phyloP scores from a whole-genome alignment of 352 stramenopile genomes.

The Globisporangium sylvaticum region DNA sequence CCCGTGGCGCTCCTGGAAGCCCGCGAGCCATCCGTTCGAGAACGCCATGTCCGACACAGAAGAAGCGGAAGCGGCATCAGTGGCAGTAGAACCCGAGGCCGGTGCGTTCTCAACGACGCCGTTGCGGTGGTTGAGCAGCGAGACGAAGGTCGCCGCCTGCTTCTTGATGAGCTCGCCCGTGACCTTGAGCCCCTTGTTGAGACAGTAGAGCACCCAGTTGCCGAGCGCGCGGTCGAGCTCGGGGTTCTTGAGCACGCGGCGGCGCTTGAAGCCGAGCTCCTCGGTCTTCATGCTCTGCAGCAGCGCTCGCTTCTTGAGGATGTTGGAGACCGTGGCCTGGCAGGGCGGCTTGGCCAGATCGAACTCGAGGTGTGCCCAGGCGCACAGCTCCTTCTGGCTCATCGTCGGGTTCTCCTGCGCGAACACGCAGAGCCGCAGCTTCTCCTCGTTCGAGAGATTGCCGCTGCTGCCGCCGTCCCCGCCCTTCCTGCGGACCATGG shows the following conservation, averaged over 20 bases:
- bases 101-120: too few relatives aligned
- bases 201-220: conserved; percentile 37
- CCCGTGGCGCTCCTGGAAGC: conserved; percentile 46
- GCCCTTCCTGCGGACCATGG: too few relatives aligned
- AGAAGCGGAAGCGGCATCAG: background rate
- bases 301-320: conserved; percentile 37
- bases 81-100: too few relatives aligned
- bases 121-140: conserved; percentile 25
- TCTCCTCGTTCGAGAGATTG: conserved; percentile 14
- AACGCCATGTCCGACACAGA: conserved; percentile 47
- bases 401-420: conserved; percentile 5
- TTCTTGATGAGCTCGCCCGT: conserved; percentile 32
- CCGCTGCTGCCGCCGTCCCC: background rate
- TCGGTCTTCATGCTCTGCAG: conserved; percentile 32
- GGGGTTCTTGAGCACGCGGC: conserved; percentile 39
- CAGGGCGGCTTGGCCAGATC: conserved; percentile 35
- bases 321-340: conserved; percentile 62
- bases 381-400: conserved; percentile 10
- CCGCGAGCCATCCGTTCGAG: conserved; percentile 55
- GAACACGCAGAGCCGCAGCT: conserved; percentile 12
- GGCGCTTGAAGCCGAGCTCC: conserved; percentile 33
- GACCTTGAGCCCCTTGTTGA: conserved; percentile 21
- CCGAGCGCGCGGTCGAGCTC: conserved; percentile 45
- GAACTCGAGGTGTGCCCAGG: conserved; percentile 53
- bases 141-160: conserved; percentile 31